Percentiles rank a stretch among this genome's conserved stretches.
Conservation (phyloP, 192 early-diverging fungal genomes). For the Coemansia sp. region DNA sequence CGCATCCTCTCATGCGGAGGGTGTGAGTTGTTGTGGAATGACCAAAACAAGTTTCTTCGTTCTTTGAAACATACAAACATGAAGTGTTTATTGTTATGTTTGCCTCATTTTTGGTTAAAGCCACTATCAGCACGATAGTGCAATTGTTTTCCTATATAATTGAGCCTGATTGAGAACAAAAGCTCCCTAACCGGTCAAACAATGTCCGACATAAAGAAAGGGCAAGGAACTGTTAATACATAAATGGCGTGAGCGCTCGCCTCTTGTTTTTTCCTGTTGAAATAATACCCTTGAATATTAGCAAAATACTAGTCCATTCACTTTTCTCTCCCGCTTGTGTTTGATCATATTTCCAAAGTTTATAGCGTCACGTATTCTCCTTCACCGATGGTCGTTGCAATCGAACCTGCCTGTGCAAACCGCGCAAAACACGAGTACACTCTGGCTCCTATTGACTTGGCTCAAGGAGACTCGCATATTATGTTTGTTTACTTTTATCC, state of each 20-base stretch:
- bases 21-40: too few relatives aligned
- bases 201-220: neutral
- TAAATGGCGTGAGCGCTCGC: too few relatives aligned
- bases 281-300: too few relatives aligned
- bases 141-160: neutral
- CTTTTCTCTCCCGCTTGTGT: too few relatives aligned
- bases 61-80: too few relatives aligned
- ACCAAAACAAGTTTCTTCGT: too few relatives aligned
- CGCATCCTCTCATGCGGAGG: too few relatives aligned
- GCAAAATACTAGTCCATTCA: too few relatives aligned
- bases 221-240: too few relatives aligned
- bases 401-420: neutral
- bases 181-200: neutral
- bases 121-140: neutral
- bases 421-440: slow-evolving; percentile 3
- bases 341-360: neutral
- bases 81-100: slow-evolving; percentile 6
- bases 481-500: slow-evolving; percentile 26
- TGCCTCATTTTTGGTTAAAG: neutral
- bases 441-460: slow-evolving; percentile 13
- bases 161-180: neutral
- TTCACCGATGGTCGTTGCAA: slow-evolving; percentile 8
- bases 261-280: too few relatives aligned
- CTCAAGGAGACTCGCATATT: slow-evolving; percentile 21
- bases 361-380: neutral